These are phyloP conservation scores for Stylosanthes scabra DNA, from an alignment of 331 rosid species.

Conservation along the genomic window DNA sequence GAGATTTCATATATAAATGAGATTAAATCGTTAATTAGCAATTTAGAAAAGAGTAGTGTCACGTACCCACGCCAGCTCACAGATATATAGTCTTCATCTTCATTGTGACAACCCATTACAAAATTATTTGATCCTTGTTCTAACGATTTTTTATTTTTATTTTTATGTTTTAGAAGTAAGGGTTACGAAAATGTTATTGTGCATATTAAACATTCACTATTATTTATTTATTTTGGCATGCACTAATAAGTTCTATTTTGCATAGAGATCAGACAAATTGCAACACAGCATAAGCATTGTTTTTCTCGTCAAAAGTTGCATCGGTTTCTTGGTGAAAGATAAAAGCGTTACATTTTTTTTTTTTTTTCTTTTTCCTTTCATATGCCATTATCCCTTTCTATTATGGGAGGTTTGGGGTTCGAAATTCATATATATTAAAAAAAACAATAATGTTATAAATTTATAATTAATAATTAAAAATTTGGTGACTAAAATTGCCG, in stretches of 20 bases:
- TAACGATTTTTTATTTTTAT: neutral
- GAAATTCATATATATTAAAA: too few relatives aligned
- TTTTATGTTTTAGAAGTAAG: too few relatives aligned
- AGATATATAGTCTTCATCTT: neutral
- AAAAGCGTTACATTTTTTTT: too few relatives aligned
- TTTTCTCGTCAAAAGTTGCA: too few relatives aligned
- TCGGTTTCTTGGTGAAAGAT: too few relatives aligned
- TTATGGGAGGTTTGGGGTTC: too few relatives aligned
- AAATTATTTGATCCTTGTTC: neutral
- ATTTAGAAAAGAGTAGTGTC: neutral
- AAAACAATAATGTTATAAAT: too few relatives aligned
- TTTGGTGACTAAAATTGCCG: neutral
- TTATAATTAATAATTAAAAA: too few relatives aligned
- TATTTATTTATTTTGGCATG: too few relatives aligned
- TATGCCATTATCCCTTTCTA: too few relatives aligned
- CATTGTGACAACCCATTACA: neutral
- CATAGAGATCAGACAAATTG: neutral
- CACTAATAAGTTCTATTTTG: neutral
- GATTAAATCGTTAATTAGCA: neutral
- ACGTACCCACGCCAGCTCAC: conserved; percentile 22
- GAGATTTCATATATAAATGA: neutral
- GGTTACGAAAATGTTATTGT: neutral
- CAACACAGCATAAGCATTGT: neutral
- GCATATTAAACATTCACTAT: neutral
- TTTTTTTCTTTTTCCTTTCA: neutral